phyloP scores from a whole-genome alignment of 352 stramenopile species.

The Pythium aristosporum region DNA sequence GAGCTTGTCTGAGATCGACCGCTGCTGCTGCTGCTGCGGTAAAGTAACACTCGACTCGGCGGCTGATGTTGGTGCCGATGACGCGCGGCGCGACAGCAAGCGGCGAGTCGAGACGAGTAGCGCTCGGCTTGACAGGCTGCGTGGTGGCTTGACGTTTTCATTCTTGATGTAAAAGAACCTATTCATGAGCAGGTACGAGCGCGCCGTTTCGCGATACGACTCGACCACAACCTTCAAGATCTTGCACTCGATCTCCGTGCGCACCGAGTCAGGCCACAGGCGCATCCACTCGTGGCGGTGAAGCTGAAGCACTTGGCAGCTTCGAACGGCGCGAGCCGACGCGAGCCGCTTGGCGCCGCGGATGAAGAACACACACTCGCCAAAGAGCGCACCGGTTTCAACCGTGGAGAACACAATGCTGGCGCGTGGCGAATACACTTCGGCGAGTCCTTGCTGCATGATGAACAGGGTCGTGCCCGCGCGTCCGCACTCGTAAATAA shows the following conservation, averaged over 20 bases:
- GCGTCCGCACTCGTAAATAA: conserved; percentile 53
- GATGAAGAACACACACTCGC: conserved; percentile 66
- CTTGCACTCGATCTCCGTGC: conserved; percentile 38
- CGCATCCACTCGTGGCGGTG: conserved; percentile 46
- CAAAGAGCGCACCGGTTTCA: conserved; percentile 41
- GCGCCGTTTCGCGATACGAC: conserved; percentile 38
- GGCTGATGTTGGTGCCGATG: background rate
- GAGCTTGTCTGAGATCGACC: conserved; percentile 8
- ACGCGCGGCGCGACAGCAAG: background rate
- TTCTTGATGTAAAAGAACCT: conserved; percentile 72
- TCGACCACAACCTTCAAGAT: conserved; percentile 37
- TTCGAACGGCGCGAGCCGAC: conserved; percentile 47
- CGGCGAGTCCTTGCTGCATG: conserved; percentile 47
- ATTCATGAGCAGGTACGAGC: conserved; percentile 49
- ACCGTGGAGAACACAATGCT: conserved; percentile 41
- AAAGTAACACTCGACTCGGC: background rate
- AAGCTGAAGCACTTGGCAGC: conserved; percentile 62
- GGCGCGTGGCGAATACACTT: conserved; percentile 41
- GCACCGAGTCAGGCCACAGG: conserved; percentile 45
- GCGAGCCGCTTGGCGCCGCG: conserved; percentile 42
- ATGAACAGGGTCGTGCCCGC: conserved; percentile 45
- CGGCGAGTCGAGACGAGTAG: background rate
- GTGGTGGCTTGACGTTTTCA: conserved; percentile 24
- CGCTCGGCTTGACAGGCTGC: conserved; percentile 10
- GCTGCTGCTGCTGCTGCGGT: background rate